Base-by-base conservation (phyloP, 768 basidiomycete genomes). In the Tulasnella sp. region DNA sequence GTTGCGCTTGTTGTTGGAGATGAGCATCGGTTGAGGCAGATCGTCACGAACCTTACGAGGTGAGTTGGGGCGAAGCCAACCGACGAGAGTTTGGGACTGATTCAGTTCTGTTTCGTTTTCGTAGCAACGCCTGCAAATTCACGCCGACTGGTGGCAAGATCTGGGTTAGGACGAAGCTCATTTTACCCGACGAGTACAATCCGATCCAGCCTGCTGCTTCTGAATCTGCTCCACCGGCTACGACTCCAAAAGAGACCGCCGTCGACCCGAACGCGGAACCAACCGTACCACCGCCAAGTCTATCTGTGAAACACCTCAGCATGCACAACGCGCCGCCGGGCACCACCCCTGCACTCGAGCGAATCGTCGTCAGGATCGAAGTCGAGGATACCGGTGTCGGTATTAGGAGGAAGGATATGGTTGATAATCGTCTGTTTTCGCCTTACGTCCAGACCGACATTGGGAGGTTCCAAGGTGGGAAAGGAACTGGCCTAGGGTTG, bases 401-500 rank as follows among this genome's bases (percentile, higher is more conserved):
- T 1, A 81, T 81, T 21, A 12, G 74, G 73, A 52, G 44, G 52
- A 74, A 78, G 77, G 80, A 81, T 40, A 80, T 81, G 56, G 75
- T 81, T 46, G 81, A 81, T 48, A 82, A 81, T 74, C 72, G 81
- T 42, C 44, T 82, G n/a, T 81, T 81, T 56, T 75, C 46, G 16
- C 80, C 80, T 1, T 81, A 81, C 40, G 80, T 81, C 24, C 80
- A 81, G 42, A 81, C 80, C 72, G 80, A 81, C 27, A 81, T 81
- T 68, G 80, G 80, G 48, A 52, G 80, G 71, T 56, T 48, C 74
- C 80, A 81, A 72, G 80, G 85, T n/a, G 89, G 89, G 16, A 90
- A 90, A 83, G 89, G 89, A 8, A 89, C 93, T 0, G 93, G 93
- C 9, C 85, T 95, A 16, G 93, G 94, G 34, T 83, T 94, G 27